Percentiles rank a stretch among this genome's conserved stretches.
Evolutionary conservation across 129 eudicot genomes (phyloP).

Genomic region (Saussurea involucrata): DNA sequence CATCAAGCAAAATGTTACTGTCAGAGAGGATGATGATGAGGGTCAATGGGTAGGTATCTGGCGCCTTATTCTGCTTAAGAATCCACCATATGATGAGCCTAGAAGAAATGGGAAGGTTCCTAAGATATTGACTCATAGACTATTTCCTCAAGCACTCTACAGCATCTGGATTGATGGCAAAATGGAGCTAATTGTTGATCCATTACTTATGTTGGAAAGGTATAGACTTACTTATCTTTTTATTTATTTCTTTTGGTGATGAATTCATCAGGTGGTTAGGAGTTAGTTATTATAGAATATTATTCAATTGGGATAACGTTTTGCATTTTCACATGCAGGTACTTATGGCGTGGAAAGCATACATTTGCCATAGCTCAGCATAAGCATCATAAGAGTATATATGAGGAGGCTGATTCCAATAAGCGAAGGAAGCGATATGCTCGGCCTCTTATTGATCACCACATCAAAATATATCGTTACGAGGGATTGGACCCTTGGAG

Average conservation of each 20-base stretch:
- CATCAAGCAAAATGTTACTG: constrained; percentile 69
- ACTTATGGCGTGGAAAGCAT: constrained; percentile 95
- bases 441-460: constrained; percentile 91
- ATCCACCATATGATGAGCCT: constrained; percentile 98
- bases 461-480: constrained; percentile 83
- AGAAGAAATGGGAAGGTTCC: constrained; percentile 95
- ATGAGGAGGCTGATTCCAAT: constrained; percentile 99
- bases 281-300: background rate
- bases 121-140: constrained; percentile 84
- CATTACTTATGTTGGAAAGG: constrained; percentile 88
- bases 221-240: constrained; percentile 20
- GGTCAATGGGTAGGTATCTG: constrained; percentile 95
- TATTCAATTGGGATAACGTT: background rate
- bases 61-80: constrained; percentile 78
- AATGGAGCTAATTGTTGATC: constrained; percentile 97
- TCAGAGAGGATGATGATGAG: constrained; percentile 52
- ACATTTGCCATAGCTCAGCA: constrained; percentile 98
- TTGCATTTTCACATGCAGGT: constrained; percentile 39
- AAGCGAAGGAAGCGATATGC: constrained; percentile 97
- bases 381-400: constrained; percentile 79
- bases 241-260: background rate
- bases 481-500: constrained; percentile 92
- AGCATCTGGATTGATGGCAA: constrained; percentile 99
- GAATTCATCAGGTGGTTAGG: background rate
- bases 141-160: constrained; percentile 85